Conservation (phyloP, 306 rosid species). For the Cucumis cinereus region DNA sequence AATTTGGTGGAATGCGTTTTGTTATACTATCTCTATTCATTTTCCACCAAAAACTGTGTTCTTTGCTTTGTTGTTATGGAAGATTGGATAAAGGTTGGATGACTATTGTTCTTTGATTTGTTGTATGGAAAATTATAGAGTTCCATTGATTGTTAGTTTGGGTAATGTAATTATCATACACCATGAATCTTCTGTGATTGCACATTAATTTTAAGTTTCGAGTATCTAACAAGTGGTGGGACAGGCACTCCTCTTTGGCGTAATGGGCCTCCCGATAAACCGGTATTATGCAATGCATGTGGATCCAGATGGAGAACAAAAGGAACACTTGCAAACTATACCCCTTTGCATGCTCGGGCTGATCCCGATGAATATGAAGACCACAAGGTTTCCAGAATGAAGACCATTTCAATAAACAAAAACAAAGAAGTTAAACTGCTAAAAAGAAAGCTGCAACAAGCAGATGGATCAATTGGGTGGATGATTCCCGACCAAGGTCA, state of each 20-base stretch:
- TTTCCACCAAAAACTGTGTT: not conserved
- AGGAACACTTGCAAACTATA: conserved; percentile 93
- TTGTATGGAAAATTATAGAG: not conserved
- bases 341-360: conserved; percentile 92
- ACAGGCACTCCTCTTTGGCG: conserved; percentile 99
- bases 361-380: conserved; percentile 78
- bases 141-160: not conserved
- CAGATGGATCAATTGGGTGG: conserved; percentile 32
- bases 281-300: conserved; percentile 96
- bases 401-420: conserved; percentile 54
- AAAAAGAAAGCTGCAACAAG: conserved; percentile 57
- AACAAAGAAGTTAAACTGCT: conserved; percentile 61
- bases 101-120: not conserved
- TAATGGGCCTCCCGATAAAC: conserved; percentile 97
- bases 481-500: conserved; percentile 38
- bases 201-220: conserved; percentile 4
- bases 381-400: conserved; percentile 52
- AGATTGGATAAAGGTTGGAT: not conserved
- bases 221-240: conserved; percentile 9
- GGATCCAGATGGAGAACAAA: conserved; percentile 99
- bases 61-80: not conserved
- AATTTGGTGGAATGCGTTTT: not conserved
- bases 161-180: not conserved
- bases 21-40: not conserved
- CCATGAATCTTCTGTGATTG: not conserved